Conservation (phyloP, 129 eudicot genomes). For the Gnaphalium uliginosum region DNA sequence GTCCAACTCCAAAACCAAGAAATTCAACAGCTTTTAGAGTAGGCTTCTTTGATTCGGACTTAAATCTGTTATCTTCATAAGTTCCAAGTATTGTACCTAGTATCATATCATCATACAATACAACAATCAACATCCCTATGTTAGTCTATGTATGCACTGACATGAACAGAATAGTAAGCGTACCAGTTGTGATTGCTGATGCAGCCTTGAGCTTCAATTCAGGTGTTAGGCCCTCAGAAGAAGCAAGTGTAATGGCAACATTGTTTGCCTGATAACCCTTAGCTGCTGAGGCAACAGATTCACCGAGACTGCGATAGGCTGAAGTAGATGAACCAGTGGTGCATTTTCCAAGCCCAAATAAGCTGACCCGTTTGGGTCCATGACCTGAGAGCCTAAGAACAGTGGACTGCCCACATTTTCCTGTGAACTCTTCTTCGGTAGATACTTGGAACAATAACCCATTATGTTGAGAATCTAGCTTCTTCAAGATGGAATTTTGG, state of each 20-base stretch:
- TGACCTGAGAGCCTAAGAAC: constrained; percentile 75
- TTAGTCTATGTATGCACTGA: background rate
- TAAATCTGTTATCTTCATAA: constrained; percentile 80
- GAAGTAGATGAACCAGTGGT: constrained; percentile 38
- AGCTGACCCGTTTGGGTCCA: constrained; percentile 73
- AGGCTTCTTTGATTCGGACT: constrained; percentile 85
- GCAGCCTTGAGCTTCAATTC: constrained; percentile 59
- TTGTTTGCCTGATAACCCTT: constrained; percentile 73
- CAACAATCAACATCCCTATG: constrained; percentile 10
- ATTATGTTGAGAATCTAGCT: constrained; percentile 62
- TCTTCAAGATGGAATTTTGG: constrained; percentile 65
- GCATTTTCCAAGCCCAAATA: constrained; percentile 80
- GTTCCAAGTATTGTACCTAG: constrained; percentile 71
- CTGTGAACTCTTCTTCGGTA: constrained; percentile 82
- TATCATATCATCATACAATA: constrained; percentile 18
- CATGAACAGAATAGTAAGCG: background rate
- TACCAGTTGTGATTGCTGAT: constrained; percentile 85
- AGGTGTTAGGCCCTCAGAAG: constrained; percentile 55
- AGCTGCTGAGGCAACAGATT: constrained; percentile 76
- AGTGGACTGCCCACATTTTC: constrained; percentile 80
- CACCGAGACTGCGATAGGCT: constrained; percentile 72
- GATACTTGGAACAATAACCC: constrained; percentile 74
- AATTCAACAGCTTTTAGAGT: constrained; percentile 74
- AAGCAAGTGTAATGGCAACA: constrained; percentile 82
- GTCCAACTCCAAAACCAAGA: constrained; percentile 84